A percentile compares a stretch with the other conserved stretches of the same genome.
Conservation (phyloP, 129 eudicot species). For the Flaveria bidentis region DNA sequence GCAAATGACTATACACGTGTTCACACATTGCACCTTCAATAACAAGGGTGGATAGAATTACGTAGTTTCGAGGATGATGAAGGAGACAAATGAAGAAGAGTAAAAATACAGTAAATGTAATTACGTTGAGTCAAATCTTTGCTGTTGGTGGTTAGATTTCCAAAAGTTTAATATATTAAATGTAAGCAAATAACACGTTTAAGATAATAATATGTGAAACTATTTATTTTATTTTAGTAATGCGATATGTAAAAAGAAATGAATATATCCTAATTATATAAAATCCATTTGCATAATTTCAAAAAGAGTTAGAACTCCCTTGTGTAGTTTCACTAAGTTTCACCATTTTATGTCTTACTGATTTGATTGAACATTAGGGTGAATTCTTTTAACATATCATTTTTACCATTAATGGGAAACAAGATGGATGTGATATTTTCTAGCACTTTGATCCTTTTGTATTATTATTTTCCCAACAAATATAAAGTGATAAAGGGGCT, state of each 20-base stretch:
- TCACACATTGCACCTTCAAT: too few species aligned
- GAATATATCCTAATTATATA: background rate
- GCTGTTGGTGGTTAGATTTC: background rate
- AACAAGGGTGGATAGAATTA: too few species aligned
- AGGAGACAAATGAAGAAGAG: too few species aligned
- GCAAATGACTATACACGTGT: too few species aligned
- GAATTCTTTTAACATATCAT: background rate
- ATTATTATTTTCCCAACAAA: background rate
- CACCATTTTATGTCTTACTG: background rate
- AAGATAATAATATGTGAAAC: background rate
- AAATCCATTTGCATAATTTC: background rate
- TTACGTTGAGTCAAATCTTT: background rate
- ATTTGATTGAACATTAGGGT: background rate
- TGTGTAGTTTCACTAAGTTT: background rate
- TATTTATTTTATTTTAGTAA: background rate
- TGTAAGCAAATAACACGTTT: background rate
- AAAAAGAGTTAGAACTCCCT: too few species aligned
- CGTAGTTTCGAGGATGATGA: too few species aligned
- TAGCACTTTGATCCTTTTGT: conserved; percentile 26
- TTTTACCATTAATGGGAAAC: conserved; percentile 29
- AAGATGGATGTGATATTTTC: conserved; percentile 18
- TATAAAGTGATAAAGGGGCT: conserved; percentile 21
- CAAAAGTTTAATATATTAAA: background rate
- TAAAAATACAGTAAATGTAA: too few species aligned
- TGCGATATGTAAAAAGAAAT: background rate